Conservation (phyloP, 306 rosid genomes). For the Carpinus viminea region DNA sequence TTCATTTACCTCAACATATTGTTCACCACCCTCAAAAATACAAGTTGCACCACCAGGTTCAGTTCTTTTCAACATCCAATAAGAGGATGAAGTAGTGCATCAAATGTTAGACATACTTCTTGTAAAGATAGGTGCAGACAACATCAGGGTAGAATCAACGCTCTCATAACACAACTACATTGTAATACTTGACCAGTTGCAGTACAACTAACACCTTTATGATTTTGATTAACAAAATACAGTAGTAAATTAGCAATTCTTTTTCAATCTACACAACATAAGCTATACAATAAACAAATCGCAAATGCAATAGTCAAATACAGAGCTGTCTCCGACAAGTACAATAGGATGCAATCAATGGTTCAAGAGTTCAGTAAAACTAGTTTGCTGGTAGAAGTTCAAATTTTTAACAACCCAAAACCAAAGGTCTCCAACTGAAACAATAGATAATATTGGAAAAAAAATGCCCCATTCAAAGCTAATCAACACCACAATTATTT, state of each 20-base stretch:
- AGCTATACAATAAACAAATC: neutral
- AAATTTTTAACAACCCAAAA: too few relatives aligned
- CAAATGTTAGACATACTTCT: too few relatives aligned
- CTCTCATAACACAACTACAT: neutral
- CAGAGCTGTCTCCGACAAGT: neutral
- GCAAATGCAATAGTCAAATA: neutral
- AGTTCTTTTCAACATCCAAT: too few relatives aligned
- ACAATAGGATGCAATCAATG: neutral
- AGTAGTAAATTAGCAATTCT: neutral
- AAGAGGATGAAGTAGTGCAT: too few relatives aligned
- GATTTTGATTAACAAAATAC: neutral
- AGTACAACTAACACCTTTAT: neutral
- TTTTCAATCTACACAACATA: neutral
- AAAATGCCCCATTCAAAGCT: neutral
- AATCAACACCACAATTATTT: neutral
- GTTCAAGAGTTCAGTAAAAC: neutral
- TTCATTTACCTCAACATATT: too few relatives aligned
- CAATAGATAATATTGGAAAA: neutral
- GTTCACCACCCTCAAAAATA: too few relatives aligned
- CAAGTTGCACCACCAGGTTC: too few relatives aligned
- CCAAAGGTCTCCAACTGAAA: neutral
- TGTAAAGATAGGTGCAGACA: too few relatives aligned
- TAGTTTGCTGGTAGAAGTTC: neutral
- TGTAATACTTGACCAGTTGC: neutral
- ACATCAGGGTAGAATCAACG: neutral